phyloP scores from a whole-genome alignment of 306 rosid genomes.

The Pterocarpus santalinus region DNA sequence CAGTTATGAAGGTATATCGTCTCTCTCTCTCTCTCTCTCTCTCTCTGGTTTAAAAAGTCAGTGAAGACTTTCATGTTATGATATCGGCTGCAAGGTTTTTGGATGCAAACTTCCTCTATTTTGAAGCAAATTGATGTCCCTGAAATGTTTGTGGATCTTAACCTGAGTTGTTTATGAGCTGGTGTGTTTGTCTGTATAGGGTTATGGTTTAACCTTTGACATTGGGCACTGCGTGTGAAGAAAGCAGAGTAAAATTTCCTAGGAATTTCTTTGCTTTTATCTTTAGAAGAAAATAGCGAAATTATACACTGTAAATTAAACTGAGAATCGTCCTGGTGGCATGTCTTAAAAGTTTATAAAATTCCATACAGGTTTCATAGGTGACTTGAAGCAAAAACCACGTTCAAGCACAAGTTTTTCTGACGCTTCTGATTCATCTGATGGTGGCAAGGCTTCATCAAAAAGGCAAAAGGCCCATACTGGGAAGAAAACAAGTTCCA shows the following conservation, averaged over 20 bases:
- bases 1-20: constrained; percentile 35
- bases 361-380: constrained; percentile 36
- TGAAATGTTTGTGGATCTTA: constrained; percentile 13
- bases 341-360: background rate
- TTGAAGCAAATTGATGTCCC: background rate
- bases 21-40: background rate
- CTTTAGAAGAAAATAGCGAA: background rate
- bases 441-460: constrained; percentile 12
- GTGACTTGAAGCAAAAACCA: constrained; percentile 46
- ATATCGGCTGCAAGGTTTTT: constrained; percentile 10
- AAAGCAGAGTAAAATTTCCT: constrained; percentile 10
- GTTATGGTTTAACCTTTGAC: constrained; percentile 22
- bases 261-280: constrained; percentile 5
- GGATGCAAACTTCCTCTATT: background rate
- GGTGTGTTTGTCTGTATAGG: background rate
- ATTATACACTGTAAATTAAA: constrained; percentile 14
- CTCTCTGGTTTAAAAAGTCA: background rate
- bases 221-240: constrained; percentile 16
- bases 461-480: constrained; percentile 40
- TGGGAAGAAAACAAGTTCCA: background rate
- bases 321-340: background rate
- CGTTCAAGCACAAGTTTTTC: constrained; percentile 25
- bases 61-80: constrained; percentile 19
- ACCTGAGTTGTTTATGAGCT: constrained; percentile 10
- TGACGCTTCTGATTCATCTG: constrained; percentile 46